Conservation (phyloP, 306 rosid genomes). For the Sindora glabra region DNA sequence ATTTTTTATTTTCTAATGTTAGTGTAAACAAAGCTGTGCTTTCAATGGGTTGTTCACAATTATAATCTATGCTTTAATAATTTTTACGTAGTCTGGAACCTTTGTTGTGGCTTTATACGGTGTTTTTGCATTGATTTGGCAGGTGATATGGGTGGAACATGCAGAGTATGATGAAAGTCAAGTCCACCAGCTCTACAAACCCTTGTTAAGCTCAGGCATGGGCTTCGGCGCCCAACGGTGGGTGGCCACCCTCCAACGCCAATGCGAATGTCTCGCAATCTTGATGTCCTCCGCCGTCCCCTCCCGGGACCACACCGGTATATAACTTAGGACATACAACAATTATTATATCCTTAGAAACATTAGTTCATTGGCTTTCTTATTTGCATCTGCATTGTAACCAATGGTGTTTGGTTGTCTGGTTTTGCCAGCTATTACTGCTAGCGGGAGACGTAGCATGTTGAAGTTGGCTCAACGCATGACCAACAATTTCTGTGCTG, state of each 20-base stretch:
- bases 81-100: no score
- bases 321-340: no score
- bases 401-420: not conserved
- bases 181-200: slow-evolving; percentile 70
- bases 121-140: slow-evolving; percentile 7
- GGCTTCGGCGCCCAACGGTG: slow-evolving; percentile 88
- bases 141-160: slow-evolving; percentile 99
- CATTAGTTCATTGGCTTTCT: not conserved
- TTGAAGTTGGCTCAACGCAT: slow-evolving; percentile 86
- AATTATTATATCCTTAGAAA: no score
- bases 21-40: no score
- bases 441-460: slow-evolving; percentile 84
- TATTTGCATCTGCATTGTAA: no score
- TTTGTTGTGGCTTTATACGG: not conserved
- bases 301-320: slow-evolving; percentile 66
- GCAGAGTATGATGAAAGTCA: slow-evolving; percentile 82
- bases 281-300: slow-evolving; percentile 66
- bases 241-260: slow-evolving; percentile 91
- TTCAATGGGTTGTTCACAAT: no score
- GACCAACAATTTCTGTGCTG: slow-evolving; percentile 96
- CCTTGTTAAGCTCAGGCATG: slow-evolving; percentile 76
- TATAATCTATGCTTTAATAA: no score
- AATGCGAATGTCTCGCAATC: slow-evolving; percentile 82
- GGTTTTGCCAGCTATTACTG: slow-evolving; percentile 38
- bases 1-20: no score